Conservation (phyloP, 495 filamentous ascomycete genomes). For the Xylaria telfairii region DNA sequence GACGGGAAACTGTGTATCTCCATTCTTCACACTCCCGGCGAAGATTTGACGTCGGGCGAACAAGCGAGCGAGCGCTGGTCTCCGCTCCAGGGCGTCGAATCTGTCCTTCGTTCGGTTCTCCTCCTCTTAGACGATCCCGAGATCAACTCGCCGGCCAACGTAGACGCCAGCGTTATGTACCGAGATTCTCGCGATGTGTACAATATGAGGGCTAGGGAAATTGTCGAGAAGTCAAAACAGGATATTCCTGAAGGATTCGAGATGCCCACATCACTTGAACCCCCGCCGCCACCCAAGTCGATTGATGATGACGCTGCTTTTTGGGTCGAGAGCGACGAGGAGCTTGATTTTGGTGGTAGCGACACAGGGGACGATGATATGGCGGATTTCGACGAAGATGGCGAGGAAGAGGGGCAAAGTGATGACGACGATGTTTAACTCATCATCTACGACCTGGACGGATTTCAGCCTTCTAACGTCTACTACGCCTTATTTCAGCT, state of each 20-base stretch:
- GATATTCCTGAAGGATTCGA: conserved; percentile 82
- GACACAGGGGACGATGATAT: conserved; percentile 64
- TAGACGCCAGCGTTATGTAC: conserved; percentile 88
- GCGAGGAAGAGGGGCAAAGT: conserved; percentile 51
- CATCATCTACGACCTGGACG: neutral
- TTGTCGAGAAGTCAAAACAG: conserved; percentile 73
- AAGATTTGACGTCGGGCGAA: conserved; percentile 91
- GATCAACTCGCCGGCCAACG: conserved; percentile 90
- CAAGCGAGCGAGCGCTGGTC: conserved; percentile 88
- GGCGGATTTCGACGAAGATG: conserved; percentile 63
- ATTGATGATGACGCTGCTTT: conserved; percentile 76
- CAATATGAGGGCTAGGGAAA: conserved; percentile 68
- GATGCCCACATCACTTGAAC: conserved; percentile 76
- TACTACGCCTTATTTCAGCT: neutral
- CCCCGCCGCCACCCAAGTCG: conserved; percentile 64
- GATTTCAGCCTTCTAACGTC: neutral
- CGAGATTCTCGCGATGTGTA: conserved; percentile 73
- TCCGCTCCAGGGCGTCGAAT: conserved; percentile 89
- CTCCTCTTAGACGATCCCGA: conserved; percentile 95
- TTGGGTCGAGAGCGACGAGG: conserved; percentile 83
- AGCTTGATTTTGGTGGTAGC: conserved; percentile 80
- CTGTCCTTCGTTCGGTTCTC: conserved; percentile 89
- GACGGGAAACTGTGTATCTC: conserved; percentile 95
- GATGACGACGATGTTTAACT: conserved; percentile 52
- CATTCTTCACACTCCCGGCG: conserved; percentile 90